Base-by-base conservation (phyloP, 2,329 filamentous ascomycete species). In the Aspergillus ustus region DNA sequence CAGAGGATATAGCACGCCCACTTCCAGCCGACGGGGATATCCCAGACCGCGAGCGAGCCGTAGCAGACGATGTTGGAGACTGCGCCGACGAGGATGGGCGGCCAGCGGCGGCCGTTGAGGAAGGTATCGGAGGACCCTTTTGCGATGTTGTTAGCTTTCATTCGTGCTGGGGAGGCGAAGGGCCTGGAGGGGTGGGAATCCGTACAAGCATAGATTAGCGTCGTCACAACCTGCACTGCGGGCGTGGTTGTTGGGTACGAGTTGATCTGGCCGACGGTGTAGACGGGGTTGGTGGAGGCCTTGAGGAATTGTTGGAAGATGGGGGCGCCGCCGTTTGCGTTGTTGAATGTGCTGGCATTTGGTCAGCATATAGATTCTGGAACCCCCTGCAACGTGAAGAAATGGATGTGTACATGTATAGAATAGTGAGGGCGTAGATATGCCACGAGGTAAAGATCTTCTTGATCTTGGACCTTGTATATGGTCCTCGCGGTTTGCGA, bases 381-480 rank as follows among this genome's bases (percentile, higher is more conserved):
- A 37, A 37, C n/a, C n/a, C n/a, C n/a, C n/a, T n/a, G n/a, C n/a
- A n/a, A n/a, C n/a, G 4, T 7, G 31, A 37, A 9, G 7, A 2
- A 2, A 1, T 5, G 2, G 31, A 2, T 9, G 34, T 76, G 51
- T 63, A 82, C 69, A 89, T 80, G 70, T 90, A 90, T 1, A 89
- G 73, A 0, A 85, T 58, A 0, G 81, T 82, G 3, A 91, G 75
- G 0, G 83, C 66, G 59, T 87, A 90, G 1, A 90, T 85, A 63
- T 88, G 87, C 88, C 88, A 90, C 6, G 83, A 85, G 0, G 80
- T 79, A 60, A 89, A 84, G 19, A 90, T 89, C 67, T 83, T 85
- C 72, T 80, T 81, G 44, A 90, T 68, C 73, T 87, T 89, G 2
- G 74, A 70, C 56, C 74, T 77, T 0, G 81, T 83, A 64, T 82